Evolutionary conservation across 352 stramenopile genomes (phyloP).

Genomic region (Phytophthora pistaciae): DNA sequence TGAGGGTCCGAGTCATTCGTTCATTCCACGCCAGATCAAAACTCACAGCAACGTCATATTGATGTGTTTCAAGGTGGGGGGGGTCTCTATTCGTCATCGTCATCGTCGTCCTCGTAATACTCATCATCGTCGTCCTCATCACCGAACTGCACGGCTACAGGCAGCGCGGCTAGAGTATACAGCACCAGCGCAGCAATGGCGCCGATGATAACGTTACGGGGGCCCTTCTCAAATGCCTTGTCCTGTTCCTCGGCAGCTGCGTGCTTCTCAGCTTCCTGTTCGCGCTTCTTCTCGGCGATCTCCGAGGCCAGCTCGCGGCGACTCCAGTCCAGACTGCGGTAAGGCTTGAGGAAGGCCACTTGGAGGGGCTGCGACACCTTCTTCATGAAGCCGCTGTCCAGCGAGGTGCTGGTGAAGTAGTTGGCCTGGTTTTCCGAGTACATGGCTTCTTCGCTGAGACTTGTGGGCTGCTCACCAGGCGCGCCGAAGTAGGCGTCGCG

Average conservation of each 20-base stretch:
- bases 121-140: constrained; percentile 54
- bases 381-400: constrained; percentile 72
- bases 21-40: not conserved
- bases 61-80: not conserved
- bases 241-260: constrained; percentile 28
- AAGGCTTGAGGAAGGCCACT: constrained; percentile 80
- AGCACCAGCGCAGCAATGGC: constrained; percentile 73
- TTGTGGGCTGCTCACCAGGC: constrained; percentile 41
- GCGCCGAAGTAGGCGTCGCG: constrained; percentile 79
- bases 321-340: constrained; percentile 87
- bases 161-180: constrained; percentile 76
- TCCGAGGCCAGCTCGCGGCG: constrained; percentile 73
- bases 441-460: constrained; percentile 46
- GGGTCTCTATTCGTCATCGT: constrained; percentile 40
- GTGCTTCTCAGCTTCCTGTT: constrained; percentile 36
- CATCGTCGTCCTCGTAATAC: constrained; percentile 53
- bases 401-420: constrained; percentile 54
- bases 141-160: constrained; percentile 61
- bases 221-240: constrained; percentile 75
- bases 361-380: constrained; percentile 67
- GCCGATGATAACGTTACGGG: constrained; percentile 85
- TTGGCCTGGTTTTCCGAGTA: constrained; percentile 85
- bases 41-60: constrained; percentile 1
- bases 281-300: constrained; percentile 58
- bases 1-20: not conserved